phyloP scores from a whole-genome alignment of 2,329 filamentous ascomycete species.

The Camillea tinctor region DNA sequence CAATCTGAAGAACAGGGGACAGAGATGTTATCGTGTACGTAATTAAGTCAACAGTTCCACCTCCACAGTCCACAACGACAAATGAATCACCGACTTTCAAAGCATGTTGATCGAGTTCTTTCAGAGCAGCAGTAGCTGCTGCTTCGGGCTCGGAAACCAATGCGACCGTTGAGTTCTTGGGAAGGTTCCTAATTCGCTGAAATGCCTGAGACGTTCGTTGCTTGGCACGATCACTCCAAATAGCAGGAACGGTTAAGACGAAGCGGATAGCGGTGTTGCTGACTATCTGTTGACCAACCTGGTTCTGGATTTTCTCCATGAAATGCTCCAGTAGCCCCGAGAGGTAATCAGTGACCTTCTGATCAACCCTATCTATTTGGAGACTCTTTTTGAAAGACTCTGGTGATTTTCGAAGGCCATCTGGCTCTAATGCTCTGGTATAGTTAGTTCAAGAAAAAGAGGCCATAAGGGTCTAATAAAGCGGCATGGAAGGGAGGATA shows the following conservation, averaged over 20 bases:
- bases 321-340: conserved; percentile 49
- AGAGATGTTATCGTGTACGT: conserved; percentile 45
- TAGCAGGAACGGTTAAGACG: conserved; percentile 56
- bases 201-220: conserved; percentile 48
- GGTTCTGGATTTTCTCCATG: conserved; percentile 41
- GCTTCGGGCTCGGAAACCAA: conserved; percentile 37
- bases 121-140: conserved; percentile 49
- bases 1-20: conserved; percentile 44
- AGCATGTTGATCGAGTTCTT: conserved; percentile 40
- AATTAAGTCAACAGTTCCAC: conserved; percentile 36
- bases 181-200: conserved; percentile 36
- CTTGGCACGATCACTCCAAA: conserved; percentile 57
- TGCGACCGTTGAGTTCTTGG: conserved; percentile 34
- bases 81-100: conserved; percentile 47
- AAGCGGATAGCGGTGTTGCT: conserved; percentile 49
- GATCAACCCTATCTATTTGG: conserved; percentile 36
- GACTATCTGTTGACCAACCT: conserved; percentile 42
- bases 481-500: neutral
- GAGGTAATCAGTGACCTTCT: conserved; percentile 48
- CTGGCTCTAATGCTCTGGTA: conserved; percentile 11
- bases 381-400: conserved; percentile 1
- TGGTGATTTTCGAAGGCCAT: conserved; percentile 1
- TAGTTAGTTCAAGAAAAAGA: neutral
- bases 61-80: conserved; percentile 54
- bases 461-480: neutral